These are phyloP conservation scores for Candida ulmi DNA, from an alignment of 805 yeast genomes.

Conservation along the genomic window DNA sequence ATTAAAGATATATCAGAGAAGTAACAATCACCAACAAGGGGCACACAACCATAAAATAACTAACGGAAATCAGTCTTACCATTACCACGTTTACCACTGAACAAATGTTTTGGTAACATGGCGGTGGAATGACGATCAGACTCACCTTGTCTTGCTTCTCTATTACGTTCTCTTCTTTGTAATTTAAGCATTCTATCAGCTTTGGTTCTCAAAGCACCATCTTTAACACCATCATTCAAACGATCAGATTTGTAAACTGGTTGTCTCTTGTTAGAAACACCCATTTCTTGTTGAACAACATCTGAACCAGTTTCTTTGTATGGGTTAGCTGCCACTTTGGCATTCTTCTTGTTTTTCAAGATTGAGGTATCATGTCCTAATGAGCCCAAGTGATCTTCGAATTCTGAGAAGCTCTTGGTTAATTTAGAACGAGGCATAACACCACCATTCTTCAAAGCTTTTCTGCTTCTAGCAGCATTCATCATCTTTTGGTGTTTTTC, in stretches of 20 bases:
- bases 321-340: constrained; percentile 32
- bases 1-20: neutral
- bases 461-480: constrained; percentile 80
- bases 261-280: constrained; percentile 25
- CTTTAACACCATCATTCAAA: constrained; percentile 79
- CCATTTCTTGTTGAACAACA: constrained; percentile 24
- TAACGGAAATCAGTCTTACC: constrained; percentile 91
- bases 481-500: constrained; percentile 92
- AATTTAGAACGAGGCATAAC: constrained; percentile 87
- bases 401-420: constrained; percentile 63
- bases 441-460: constrained; percentile 80
- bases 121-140: constrained; percentile 88
- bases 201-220: constrained; percentile 73
- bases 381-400: constrained; percentile 86
- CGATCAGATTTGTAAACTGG: constrained; percentile 64
- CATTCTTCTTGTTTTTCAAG: constrained; percentile 47
- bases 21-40: too few species aligned
- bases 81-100: constrained; percentile 93
- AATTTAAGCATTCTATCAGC: constrained; percentile 84
- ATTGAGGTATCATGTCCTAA: constrained; percentile 83
- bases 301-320: constrained; percentile 68
- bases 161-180: constrained; percentile 91
- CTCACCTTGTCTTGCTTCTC: constrained; percentile 91
- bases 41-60: too few species aligned
- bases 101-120: constrained; percentile 87